Evolutionary conservation across 352 stramenopile genomes (phyloP).

Genomic region (Thalassiosira allenii): DNA sequence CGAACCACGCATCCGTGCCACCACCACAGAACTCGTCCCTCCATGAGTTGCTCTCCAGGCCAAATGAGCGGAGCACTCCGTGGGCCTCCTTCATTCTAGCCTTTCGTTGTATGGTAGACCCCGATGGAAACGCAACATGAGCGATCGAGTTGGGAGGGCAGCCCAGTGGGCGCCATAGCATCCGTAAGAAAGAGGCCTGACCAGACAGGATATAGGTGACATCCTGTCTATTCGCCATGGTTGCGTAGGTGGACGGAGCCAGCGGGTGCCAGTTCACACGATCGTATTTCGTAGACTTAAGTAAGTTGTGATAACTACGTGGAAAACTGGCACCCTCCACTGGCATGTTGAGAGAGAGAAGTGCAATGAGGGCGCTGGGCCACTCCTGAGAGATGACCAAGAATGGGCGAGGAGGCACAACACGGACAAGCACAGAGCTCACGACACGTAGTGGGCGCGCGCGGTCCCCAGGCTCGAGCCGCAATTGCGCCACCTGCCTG

Average conservation of each 20-base stretch:
- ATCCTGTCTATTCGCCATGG: too few species aligned
- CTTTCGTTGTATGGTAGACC: too few species aligned
- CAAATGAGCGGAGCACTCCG: too few species aligned
- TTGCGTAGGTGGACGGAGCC: background rate
- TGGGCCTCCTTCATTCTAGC: too few species aligned
- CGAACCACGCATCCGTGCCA: background rate
- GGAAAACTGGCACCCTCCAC: constrained; percentile 27
- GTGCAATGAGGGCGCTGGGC: constrained; percentile 34
- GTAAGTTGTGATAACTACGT: background rate
- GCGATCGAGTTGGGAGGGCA: background rate
- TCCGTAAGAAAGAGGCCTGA: background rate
- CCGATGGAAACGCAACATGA: background rate
- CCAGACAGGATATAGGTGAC: background rate
- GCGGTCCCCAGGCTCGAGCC: too few species aligned
- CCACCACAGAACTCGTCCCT: too few species aligned
- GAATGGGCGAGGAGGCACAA: constrained; percentile 1
- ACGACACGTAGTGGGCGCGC: background rate
- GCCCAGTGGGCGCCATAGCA: background rate
- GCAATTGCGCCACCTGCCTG: background rate
- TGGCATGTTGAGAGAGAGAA: background rate
- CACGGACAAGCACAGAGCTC: background rate
- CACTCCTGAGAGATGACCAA: constrained; percentile 27
- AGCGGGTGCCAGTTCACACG: background rate
- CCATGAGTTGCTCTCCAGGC: too few species aligned
- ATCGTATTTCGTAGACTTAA: background rate